Evolutionary conservation across 75 land plant genomes (phyloP), one percentile per base, ranked within the genome.

Genomic region (Picea sitchensis): DNA sequence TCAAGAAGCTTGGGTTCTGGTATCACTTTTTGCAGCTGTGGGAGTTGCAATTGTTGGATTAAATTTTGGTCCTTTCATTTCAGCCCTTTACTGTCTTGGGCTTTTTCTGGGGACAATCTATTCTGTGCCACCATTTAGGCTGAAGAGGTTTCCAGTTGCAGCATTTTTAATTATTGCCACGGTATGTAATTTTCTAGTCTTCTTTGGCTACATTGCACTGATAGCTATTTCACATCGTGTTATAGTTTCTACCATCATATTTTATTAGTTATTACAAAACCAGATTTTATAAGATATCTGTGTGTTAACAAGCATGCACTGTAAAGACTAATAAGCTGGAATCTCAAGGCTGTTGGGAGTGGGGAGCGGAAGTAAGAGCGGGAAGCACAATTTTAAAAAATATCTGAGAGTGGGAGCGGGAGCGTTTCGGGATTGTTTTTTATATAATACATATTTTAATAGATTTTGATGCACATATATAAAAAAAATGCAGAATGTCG

Each of bases 101-200:
- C 91, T 97, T 38, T 91, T 93, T 65, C 92, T 97, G 59, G 99
- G 99, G 59, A 92, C 98, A 63, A 93, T 97, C 56, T 97, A 97
- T 81, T 97, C 99, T 63, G 99, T 97, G 83, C 99, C 99, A 72
- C 99, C 99, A 38, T 86, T 97, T 61, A 87, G 99, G 80, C 77
- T 97, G 85, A 97, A 97, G 90, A 91, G 91, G 82, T 93, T 84
- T 75, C 90, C 99, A 12, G 90, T 95, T 79, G 91, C 95, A 61
- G 99, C 99, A 59, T 97, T 97, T 86, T 87, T 97, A 59, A 97
- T 97, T 65, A 97, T 97, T 77, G 98, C 99, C 20, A 97, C 96
- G 67, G 99, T 96, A 88, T 65, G 80, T 4, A 56, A 12, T 21
- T 80, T 71, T 20, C 47, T 18, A 2, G 15, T 12, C 23, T 17